Percentiles rank a stretch among this genome's conserved stretches.
Evolutionary conservation across 108 stramenopile species (phyloP).

Genomic region (Skeletonema menzelii): DNA sequence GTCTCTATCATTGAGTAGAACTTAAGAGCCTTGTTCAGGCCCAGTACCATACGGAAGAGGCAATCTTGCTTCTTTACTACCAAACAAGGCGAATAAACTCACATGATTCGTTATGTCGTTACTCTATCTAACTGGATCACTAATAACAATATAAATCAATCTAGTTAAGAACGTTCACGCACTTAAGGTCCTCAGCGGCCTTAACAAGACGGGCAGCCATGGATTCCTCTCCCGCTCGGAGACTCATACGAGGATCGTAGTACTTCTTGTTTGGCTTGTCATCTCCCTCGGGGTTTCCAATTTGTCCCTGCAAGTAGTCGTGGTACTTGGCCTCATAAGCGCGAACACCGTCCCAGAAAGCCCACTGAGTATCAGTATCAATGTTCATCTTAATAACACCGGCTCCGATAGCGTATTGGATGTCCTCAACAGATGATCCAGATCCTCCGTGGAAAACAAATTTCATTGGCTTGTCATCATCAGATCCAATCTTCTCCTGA

Average conservation of each 20-base stretch:
- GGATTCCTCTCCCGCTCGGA: slow-evolving; percentile 91
- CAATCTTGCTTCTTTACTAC: no score
- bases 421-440: slow-evolving; percentile 91
- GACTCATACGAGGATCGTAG: slow-evolving; percentile 93
- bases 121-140: background rate
- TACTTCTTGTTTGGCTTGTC: slow-evolving; percentile 99
- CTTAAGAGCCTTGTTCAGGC: no score
- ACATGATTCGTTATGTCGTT: background rate
- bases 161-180: slow-evolving; percentile 90
- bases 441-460: slow-evolving; percentile 98
- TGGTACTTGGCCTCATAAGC: slow-evolving; percentile 89
- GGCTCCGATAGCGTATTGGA: slow-evolving; percentile 86
- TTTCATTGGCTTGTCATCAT: slow-evolving; percentile 89
- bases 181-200: slow-evolving; percentile 92
- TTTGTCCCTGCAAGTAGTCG: slow-evolving; percentile 95
- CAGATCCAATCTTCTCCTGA: slow-evolving; percentile 89
- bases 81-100: no score
- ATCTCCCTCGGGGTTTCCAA: slow-evolving; percentile 94
- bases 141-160: slow-evolving; percentile 14
- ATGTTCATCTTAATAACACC: slow-evolving; percentile 99
- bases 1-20: no score
- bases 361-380: slow-evolving; percentile 98
- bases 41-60: no score
- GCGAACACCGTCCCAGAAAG: slow-evolving; percentile 91
- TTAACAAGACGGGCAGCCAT: slow-evolving; percentile 90